Conservation (phyloP, 2,329 filamentous ascomycete species). For the Sphaerulina vaccinii region DNA sequence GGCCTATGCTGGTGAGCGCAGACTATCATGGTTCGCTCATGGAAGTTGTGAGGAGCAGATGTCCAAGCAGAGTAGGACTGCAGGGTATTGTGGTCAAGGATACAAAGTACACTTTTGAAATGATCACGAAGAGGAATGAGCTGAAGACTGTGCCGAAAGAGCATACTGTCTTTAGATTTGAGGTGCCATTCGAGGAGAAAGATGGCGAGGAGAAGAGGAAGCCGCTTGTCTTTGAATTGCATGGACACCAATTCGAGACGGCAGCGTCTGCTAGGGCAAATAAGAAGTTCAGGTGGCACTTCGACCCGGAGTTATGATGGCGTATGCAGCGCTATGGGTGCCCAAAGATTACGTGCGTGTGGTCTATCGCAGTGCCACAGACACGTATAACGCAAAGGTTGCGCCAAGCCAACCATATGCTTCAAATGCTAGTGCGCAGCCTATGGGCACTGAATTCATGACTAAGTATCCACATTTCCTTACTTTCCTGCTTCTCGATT, state of each 20-base stretch:
- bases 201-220: constrained; percentile 32
- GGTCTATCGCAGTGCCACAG: no score
- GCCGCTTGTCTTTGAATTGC: constrained; percentile 74
- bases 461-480: no score
- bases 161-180: constrained; percentile 78
- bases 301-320: constrained; percentile 72
- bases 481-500: no score
- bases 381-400: no score
- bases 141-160: constrained; percentile 86
- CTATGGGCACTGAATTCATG: no score
- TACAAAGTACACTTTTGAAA: constrained; percentile 79
- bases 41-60: constrained; percentile 78
- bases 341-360: no score
- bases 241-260: constrained; percentile 83
- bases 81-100: constrained; percentile 87
- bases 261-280: constrained; percentile 81
- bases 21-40: constrained; percentile 88
- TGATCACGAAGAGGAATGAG: constrained; percentile 70
- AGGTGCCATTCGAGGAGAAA: constrained; percentile 54
- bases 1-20: constrained; percentile 72
- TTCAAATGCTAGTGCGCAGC: no score
- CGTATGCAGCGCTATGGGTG: no score
- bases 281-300: constrained; percentile 87
- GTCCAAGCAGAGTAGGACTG: constrained; percentile 77
- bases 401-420: no score